Evolutionary conservation across 2,329 filamentous ascomycete genomes (phyloP).

Genomic region (Tolypocladium paradoxum): DNA sequence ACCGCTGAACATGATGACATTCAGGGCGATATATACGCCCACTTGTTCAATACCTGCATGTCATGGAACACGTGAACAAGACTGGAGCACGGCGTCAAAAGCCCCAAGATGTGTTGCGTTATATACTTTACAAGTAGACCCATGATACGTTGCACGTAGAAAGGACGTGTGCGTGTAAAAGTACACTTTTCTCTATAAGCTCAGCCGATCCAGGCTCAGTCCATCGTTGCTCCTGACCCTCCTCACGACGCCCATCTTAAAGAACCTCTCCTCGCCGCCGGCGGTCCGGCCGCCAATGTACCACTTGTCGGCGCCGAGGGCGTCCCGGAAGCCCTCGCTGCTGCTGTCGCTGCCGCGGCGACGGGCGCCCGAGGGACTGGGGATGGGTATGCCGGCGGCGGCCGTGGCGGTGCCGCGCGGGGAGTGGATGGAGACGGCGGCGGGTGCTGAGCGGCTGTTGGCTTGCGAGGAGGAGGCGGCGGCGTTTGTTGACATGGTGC

Average conservation of each 20-base stretch:
- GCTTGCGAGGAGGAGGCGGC: constrained; percentile 10
- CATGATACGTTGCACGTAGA: constrained; percentile 4
- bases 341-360: constrained; percentile 65
- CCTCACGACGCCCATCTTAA: constrained; percentile 67
- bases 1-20: background rate
- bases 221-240: constrained; percentile 64
- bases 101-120: background rate
- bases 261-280: constrained; percentile 68
- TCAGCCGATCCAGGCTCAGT: constrained; percentile 63
- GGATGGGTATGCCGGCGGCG: constrained; percentile 21
- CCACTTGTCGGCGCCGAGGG: constrained; percentile 64
- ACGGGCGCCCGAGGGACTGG: constrained; percentile 26
- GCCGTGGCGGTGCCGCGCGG: constrained; percentile 11
- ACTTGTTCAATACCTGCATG: background rate
- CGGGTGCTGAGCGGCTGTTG: constrained; percentile 15
- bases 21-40: background rate
- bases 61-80: background rate
- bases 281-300: constrained; percentile 71
- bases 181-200: constrained; percentile 42
- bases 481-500: constrained; percentile 9
- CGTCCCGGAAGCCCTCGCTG: constrained; percentile 65
- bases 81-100: background rate
- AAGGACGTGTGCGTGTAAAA: background rate
- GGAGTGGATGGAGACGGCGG: constrained; percentile 18
- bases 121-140: background rate